Percentiles rank a stretch among this genome's conserved stretches.
Evolutionary conservation across 2,329 filamentous ascomycete genomes (phyloP).

Genomic region (Ploettnerulaceae sp.): DNA sequence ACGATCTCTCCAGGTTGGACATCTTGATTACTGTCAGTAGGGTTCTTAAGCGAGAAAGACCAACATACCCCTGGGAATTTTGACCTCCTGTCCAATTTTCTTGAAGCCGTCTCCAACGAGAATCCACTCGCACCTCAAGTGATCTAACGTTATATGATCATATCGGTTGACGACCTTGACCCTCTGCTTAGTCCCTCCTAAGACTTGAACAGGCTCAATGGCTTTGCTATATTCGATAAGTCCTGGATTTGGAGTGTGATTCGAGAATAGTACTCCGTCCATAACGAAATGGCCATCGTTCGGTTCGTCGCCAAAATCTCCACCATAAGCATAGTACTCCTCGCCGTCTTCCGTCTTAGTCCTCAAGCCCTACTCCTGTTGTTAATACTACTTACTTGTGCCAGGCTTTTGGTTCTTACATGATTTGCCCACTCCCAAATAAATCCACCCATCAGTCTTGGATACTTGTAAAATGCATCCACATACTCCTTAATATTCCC

Average conservation of each 20-base stretch:
- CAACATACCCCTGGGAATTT: constrained; percentile 40
- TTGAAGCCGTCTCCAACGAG: constrained; percentile 28
- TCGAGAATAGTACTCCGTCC: constrained; percentile 39
- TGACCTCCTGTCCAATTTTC: constrained; percentile 30
- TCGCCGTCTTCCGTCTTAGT: constrained; percentile 31
- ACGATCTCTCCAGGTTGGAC: constrained; percentile 36
- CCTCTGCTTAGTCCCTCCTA: constrained; percentile 14
- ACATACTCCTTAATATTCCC: constrained; percentile 53
- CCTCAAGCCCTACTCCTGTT: constrained; percentile 35
- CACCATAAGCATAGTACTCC: constrained; percentile 41
- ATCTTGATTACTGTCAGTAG: constrained; percentile 26
- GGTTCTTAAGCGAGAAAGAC: not conserved
- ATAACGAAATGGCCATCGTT: constrained; percentile 42
- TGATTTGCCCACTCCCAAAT: constrained; percentile 46
- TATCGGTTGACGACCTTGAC: constrained; percentile 41
- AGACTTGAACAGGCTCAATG: constrained; percentile 38
- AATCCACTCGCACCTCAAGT: constrained; percentile 43
- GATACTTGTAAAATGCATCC: constrained; percentile 48
- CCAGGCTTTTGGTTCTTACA: constrained; percentile 12
- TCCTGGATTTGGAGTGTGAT: constrained; percentile 40
- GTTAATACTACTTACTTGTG: not conserved
- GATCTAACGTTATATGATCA: constrained; percentile 48
- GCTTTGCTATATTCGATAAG: constrained; percentile 39
- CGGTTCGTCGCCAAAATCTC: constrained; percentile 41
- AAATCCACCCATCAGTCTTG: constrained; percentile 49